phyloP scores from a whole-genome alignment of 331 rosid genomes.

The Erythrophleum ivorense region DNA sequence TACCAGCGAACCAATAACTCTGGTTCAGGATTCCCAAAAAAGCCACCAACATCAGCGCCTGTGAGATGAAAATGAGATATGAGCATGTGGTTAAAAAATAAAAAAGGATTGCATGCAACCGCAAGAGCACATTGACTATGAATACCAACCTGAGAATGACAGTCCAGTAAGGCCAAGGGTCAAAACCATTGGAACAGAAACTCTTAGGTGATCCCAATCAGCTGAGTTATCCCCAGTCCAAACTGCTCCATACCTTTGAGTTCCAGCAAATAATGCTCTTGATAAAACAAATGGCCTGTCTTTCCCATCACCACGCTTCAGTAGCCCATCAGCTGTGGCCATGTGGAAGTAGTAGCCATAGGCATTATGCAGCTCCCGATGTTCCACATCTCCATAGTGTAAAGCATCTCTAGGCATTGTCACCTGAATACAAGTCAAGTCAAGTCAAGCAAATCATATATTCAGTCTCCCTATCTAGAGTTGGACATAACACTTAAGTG shows the following conservation, averaged over 20 bases:
- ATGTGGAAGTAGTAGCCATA: slow-evolving; percentile 95
- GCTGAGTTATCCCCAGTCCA: slow-evolving; percentile 99
- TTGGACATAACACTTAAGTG: not conserved
- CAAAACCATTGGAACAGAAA: slow-evolving; percentile 92
- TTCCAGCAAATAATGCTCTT: slow-evolving; percentile 93
- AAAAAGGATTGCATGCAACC: not conserved
- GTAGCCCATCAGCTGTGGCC: slow-evolving; percentile 87
- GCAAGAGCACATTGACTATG: not conserved
- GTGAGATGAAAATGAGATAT: slow-evolving; percentile 41
- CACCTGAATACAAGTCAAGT: slow-evolving; percentile 55
- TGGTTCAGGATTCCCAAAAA: slow-evolving; percentile 91
- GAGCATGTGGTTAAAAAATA: slow-evolving; percentile 18
- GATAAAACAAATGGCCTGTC: slow-evolving; percentile 94
- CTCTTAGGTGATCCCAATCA: slow-evolving; percentile 95
- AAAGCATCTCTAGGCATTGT: slow-evolving; percentile 96
- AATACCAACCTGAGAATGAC: slow-evolving; percentile 71
- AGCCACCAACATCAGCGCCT: slow-evolving; percentile 99
- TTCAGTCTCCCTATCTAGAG: slow-evolving; percentile 36
- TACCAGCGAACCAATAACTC: slow-evolving; percentile 95
- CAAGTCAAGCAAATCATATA: slow-evolving; percentile 13
- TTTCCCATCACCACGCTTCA: slow-evolving; percentile 84
- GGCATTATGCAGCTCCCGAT: slow-evolving; percentile 90
- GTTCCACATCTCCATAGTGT: slow-evolving; percentile 80
- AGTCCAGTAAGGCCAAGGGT: slow-evolving; percentile 88
- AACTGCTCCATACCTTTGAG: slow-evolving; percentile 83